Conservation (phyloP, 2,329 filamentous ascomycete species). For the Eutypella sp. region DNA sequence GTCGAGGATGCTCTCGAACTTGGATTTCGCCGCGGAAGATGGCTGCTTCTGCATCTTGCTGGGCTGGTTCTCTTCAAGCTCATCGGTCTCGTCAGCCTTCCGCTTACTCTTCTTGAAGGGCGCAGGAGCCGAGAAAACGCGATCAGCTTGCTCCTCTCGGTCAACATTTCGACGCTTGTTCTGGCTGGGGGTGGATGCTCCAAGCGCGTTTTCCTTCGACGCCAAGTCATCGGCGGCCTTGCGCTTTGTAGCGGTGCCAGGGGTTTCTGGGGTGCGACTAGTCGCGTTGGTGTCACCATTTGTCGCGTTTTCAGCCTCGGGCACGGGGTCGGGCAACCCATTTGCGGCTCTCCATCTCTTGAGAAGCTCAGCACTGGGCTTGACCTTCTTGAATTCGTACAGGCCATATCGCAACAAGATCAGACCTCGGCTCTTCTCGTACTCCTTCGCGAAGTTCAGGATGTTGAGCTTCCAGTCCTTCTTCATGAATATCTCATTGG, state of each 20-base stretch:
- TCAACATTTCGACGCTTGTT: constrained; percentile 46
- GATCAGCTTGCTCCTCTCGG: constrained; percentile 34
- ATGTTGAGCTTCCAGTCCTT: constrained; percentile 62
- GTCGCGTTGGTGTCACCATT: constrained; percentile 28
- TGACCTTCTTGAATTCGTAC: constrained; percentile 59
- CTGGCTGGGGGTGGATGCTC: constrained; percentile 31
- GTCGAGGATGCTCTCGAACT: constrained; percentile 55
- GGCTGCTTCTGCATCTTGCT: constrained; percentile 47
- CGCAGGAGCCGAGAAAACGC: constrained; percentile 28
- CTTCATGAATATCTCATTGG: constrained; percentile 54
- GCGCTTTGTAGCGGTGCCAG: constrained; percentile 43
- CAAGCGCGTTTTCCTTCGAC: constrained; percentile 31
- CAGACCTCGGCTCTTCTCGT: constrained; percentile 57
- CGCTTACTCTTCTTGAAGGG: constrained; percentile 46
- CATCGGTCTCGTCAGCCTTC: constrained; percentile 41
- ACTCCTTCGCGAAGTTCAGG: constrained; percentile 59
- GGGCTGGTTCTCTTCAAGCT: constrained; percentile 42
- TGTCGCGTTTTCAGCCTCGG: constrained; percentile 32
- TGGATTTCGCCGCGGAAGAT: constrained; percentile 49
- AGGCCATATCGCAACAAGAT: constrained; percentile 58
- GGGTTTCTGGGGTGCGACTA: constrained; percentile 9
- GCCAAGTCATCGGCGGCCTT: constrained; percentile 50
- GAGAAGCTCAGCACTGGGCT: constrained; percentile 52
- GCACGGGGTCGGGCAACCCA: constrained; percentile 46
- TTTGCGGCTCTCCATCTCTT: constrained; percentile 55